These are phyloP conservation scores for Hansenula anomala DNA, from an alignment of 1,139 yeast species.

Conservation along the genomic window DNA sequence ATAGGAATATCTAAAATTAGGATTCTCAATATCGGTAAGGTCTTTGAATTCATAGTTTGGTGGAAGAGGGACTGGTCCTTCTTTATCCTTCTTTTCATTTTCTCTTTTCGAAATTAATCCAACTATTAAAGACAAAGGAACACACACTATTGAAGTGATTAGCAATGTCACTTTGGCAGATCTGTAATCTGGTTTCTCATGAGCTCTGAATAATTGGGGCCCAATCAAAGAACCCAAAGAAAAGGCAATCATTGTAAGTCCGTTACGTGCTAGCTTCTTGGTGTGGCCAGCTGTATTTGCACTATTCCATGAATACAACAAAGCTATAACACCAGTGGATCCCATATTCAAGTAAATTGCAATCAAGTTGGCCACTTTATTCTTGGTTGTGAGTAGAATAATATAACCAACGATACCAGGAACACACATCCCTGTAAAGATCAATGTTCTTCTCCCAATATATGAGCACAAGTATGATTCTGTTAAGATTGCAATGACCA, in stretches of 20 bases:
- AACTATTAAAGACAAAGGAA: conserved; percentile 31
- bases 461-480: conserved; percentile 18
- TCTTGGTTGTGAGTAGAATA: conserved; percentile 39
- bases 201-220: conserved; percentile 57
- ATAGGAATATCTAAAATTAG: conserved; percentile 47
- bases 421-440: conserved; percentile 17
- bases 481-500: conserved; percentile 24
- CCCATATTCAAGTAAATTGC: conserved; percentile 33
- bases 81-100: conserved; percentile 36
- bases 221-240: conserved; percentile 69
- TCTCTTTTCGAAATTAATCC: conserved; percentile 33
- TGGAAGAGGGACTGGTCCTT: conserved; percentile 23
- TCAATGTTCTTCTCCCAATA: conserved; percentile 18
- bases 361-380: conserved; percentile 29
- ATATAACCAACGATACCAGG: conserved; percentile 36
- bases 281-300: conserved; percentile 68
- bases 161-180: conserved; percentile 46
- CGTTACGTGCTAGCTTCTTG: conserved; percentile 57
- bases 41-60: conserved; percentile 53
- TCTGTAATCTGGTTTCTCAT: conserved; percentile 49
- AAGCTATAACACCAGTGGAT: conserved; percentile 36
- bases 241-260: conserved; percentile 55
- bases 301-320: conserved; percentile 27
- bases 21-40: conserved; percentile 63
- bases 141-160: conserved; percentile 34